Percentiles rank a stretch among this genome's conserved stretches.
Evolutionary conservation across 192 early-diverging fungal species (phyloP).

Genomic region (Coemansia sp.): DNA sequence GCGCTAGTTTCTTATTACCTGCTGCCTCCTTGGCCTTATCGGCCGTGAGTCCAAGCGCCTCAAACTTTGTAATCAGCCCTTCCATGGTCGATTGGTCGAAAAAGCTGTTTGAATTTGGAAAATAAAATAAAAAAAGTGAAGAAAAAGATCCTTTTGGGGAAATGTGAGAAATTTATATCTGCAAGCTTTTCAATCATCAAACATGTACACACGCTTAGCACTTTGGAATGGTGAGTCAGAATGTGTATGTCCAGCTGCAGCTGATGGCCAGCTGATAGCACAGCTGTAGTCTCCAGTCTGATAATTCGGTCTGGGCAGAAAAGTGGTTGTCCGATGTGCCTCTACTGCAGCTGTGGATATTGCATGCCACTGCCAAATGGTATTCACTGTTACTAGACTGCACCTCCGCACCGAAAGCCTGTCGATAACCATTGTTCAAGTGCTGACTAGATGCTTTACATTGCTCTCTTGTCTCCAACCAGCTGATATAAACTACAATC

Average conservation of each 20-base stretch:
- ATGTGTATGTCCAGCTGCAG: not conserved
- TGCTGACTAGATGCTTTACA: not conserved
- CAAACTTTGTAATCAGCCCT: conserved; percentile 67
- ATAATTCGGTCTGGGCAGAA: not conserved
- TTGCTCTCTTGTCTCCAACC: not conserved
- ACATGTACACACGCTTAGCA: not conserved
- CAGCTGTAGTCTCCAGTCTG: not conserved
- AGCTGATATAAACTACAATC: not conserved
- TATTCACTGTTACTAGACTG: conserved; percentile 10
- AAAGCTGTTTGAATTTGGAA: not conserved
- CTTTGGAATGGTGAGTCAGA: conserved; percentile 1
- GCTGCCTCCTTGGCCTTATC: conserved; percentile 93
- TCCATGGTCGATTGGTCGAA: conserved; percentile 28
- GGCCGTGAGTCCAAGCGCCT: conserved; percentile 83
- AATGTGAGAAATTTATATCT: not conserved
- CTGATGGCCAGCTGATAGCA: not conserved
- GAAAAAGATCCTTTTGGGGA: not conserved
- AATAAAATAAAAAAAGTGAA: not conserved
- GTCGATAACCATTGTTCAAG: not conserved
- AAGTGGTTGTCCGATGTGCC: not conserved
- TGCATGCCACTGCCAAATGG: conserved; percentile 6
- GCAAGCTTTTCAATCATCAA: not conserved
- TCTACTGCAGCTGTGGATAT: not conserved
- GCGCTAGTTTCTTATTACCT: conserved; percentile 93
- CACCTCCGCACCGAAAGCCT: not conserved